Conservation (phyloP, 305 asterid species). For the Fraxinus nigra region DNA sequence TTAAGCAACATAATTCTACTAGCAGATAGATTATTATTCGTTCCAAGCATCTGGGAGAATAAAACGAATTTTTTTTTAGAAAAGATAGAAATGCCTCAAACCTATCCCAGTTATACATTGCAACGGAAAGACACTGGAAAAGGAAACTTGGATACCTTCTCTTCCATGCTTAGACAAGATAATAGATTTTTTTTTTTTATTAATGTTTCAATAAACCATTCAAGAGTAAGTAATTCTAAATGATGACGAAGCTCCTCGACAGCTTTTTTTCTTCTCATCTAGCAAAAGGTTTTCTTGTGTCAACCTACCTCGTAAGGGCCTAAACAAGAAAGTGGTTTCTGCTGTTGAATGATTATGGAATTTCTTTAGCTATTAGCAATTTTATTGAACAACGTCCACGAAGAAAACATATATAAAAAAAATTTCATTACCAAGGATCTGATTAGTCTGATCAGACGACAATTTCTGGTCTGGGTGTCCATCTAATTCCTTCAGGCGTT, state of each 20-base stretch:
- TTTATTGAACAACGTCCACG: neutral
- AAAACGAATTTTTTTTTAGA: neutral
- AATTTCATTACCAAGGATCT: conserved; percentile 53
- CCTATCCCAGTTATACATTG: neutral
- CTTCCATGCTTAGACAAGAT: neutral
- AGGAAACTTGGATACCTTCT: neutral
- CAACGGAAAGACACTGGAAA: neutral
- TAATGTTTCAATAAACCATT: neutral
- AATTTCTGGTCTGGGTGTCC: conserved; percentile 52
- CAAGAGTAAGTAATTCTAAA: neutral
- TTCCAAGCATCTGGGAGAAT: neutral
- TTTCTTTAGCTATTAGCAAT: neutral
- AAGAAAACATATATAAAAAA: neutral
- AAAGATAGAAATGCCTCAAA: neutral
- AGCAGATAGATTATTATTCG: neutral
- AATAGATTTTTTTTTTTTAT: neutral
- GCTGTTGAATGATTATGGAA: neutral
- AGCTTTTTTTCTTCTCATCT: neutral
- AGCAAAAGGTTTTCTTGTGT: neutral
- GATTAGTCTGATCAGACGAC: conserved; percentile 49
- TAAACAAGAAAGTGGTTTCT: neutral
- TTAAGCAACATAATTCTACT: neutral
- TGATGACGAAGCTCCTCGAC: neutral
- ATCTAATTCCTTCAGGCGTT: conserved; percentile 64
- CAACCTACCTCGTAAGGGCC: neutral